These are phyloP conservation scores for Lodderomyces orthopsilosis DNA, from an alignment of 1,139 yeast genomes.

Conservation along the genomic window DNA sequence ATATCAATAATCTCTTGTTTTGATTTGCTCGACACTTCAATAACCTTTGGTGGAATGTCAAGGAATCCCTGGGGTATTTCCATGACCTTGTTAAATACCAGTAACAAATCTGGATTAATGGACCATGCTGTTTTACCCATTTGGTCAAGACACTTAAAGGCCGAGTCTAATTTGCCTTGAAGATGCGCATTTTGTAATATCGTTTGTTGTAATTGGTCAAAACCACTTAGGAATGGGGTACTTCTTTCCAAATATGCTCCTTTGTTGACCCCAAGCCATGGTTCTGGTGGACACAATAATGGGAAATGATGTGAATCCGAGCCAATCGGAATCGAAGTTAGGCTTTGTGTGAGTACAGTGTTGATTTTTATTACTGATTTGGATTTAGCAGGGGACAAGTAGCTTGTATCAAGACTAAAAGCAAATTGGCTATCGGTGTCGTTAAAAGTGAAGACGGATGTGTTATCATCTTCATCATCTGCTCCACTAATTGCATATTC, in stretches of 20 bases:
- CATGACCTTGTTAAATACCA: slow-evolving; percentile 24
- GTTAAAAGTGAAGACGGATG: neutral
- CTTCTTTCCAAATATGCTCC: slow-evolving; percentile 37
- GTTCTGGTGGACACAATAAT: slow-evolving; percentile 39
- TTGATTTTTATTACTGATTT: neutral
- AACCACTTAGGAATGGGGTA: slow-evolving; percentile 25
- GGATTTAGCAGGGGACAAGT: neutral
- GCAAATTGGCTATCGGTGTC: slow-evolving; percentile 1
- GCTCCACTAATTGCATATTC: slow-evolving; percentile 2
- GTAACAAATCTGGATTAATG: slow-evolving; percentile 26
- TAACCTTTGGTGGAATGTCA: slow-evolving; percentile 23
- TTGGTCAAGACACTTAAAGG: slow-evolving; percentile 29
- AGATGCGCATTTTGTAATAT: slow-evolving; percentile 27
- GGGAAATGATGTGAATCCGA: slow-evolving; percentile 22
- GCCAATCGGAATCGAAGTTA: neutral
- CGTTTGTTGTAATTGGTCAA: slow-evolving; percentile 19
- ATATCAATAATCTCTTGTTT: slow-evolving; percentile 14
- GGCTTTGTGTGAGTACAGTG: neutral
- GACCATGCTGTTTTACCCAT: slow-evolving; percentile 38
- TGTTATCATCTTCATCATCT: neutral
- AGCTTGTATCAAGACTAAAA: neutral
- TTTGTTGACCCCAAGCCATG: slow-evolving; percentile 31
- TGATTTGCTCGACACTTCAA: neutral
- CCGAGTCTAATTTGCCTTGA: slow-evolving; percentile 33
- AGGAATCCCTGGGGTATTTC: slow-evolving; percentile 24